Evolutionary conservation across 441 rosid genomes (phyloP).

Genomic region (Omphalea diandra): DNA sequence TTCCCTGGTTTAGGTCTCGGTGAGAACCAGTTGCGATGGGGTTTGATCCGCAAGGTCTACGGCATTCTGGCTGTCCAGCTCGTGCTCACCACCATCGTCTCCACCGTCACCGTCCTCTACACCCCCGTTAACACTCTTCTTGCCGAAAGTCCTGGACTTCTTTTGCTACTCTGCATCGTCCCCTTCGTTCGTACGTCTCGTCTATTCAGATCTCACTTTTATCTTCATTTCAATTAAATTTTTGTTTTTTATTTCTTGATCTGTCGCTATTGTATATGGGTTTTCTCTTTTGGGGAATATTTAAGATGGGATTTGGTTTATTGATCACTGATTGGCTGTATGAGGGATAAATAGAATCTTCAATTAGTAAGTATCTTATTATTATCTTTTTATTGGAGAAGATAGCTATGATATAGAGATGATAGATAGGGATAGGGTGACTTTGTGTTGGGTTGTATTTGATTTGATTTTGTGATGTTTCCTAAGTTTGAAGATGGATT

Average conservation of each 20-base stretch:
- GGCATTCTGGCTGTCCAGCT: conserved; percentile 80
- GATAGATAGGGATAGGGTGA: no score
- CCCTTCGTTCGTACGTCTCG: conserved; percentile 71
- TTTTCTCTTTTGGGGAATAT: neutral
- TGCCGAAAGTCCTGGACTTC: conserved; percentile 64
- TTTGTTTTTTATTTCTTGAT: neutral
- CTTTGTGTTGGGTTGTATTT: no score
- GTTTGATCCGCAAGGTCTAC: conserved; percentile 84
- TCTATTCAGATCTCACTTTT: conserved; percentile 2
- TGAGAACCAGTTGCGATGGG: conserved; percentile 92
- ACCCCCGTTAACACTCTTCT: conserved; percentile 72
- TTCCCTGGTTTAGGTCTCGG: conserved; percentile 77
- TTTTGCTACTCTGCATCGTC: conserved; percentile 65
- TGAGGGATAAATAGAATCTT: neutral
- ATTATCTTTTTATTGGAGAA: no score
- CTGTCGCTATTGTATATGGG: neutral
- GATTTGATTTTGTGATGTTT: no score
- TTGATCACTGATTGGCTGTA: no score
- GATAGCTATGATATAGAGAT: no score
- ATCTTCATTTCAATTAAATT: neutral
- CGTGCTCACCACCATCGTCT: conserved; percentile 72
- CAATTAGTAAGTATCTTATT: neutral
- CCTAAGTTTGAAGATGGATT: no score
- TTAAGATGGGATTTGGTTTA: neutral
- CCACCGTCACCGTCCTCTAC: conserved; percentile 61